A percentile compares a stretch with the other conserved stretches of the same genome.
These are phyloP conservation scores for Hypsizygus marmoreus DNA, from an alignment of 768 basidiomycete genomes.

Conservation along the genomic window DNA sequence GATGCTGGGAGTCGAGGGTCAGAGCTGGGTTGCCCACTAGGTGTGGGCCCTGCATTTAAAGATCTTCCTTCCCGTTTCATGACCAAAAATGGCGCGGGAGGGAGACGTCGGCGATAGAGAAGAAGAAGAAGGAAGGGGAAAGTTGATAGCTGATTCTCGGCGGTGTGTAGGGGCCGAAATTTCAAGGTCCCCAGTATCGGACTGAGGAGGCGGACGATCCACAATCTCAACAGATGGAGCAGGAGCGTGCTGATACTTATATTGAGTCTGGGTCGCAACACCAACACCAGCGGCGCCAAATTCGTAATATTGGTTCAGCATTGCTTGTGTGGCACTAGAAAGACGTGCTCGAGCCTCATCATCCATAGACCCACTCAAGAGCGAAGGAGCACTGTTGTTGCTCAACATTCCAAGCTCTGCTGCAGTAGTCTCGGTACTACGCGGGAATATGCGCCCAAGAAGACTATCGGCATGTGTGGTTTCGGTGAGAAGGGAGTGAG, in stretches of 20 bases:
- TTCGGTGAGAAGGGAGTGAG: neutral
- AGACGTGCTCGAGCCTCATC: neutral
- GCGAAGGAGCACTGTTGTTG: slow-evolving; percentile 2
- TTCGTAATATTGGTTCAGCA: slow-evolving; percentile 3
- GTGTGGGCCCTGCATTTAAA: too few relatives aligned
- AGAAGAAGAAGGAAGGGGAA: neutral
- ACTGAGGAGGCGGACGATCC: too few relatives aligned
- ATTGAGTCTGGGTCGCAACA: neutral
- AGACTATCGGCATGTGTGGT: slow-evolving; percentile 23
- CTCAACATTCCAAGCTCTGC: neutral
- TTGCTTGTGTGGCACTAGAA: neutral
- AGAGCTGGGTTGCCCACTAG: too few relatives aligned
- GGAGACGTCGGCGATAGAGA: neutral
- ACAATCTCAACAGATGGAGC: neutral
- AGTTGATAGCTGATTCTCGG: neutral
- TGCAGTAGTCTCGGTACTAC: slow-evolving; percentile 5
- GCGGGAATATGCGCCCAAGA: slow-evolving; percentile 27
- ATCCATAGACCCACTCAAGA: slow-evolving; percentile 2
- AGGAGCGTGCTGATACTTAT: neutral
- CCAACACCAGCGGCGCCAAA: neutral
- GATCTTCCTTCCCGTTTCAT: too few relatives aligned
- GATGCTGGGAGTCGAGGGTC: too few relatives aligned
- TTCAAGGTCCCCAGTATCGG: neutral
- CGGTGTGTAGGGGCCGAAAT: neutral
- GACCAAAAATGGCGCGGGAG: neutral